Percentiles rank a stretch among this genome's conserved stretches.
phyloP scores from a whole-genome alignment of 805 yeast species.

The Monosporozyma aquatica region DNA sequence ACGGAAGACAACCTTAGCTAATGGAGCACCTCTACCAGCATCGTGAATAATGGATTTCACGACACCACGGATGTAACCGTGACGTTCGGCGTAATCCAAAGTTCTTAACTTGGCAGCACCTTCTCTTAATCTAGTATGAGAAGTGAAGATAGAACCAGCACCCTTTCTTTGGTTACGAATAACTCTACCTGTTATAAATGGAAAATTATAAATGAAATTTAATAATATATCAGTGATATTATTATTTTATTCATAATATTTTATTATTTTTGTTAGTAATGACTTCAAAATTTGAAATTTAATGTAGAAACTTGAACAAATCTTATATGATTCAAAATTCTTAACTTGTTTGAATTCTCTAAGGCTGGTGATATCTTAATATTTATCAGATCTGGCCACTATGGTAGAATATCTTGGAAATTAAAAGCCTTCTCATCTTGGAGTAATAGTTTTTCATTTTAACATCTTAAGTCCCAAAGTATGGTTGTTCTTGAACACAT shows the following conservation, averaged over 20 bases:
- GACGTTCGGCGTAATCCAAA: slow-evolving; percentile 98
- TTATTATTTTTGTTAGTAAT: too few species aligned
- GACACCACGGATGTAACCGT: slow-evolving; percentile 99
- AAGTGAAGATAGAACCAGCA: slow-evolving; percentile 99
- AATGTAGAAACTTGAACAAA: too few species aligned
- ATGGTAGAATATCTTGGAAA: too few species aligned
- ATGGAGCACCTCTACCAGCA: slow-evolving; percentile 99
- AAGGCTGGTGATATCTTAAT: too few species aligned
- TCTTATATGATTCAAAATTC: too few species aligned
- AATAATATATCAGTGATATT: neutral
- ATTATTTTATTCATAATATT: neutral
- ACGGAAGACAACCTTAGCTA: slow-evolving; percentile 97
- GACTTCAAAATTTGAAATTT: too few species aligned
- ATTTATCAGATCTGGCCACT: too few species aligned
- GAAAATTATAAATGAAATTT: slow-evolving; percentile 2
- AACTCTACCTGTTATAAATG: slow-evolving; percentile 93
- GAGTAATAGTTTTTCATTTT: too few species aligned
- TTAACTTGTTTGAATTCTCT: too few species aligned
- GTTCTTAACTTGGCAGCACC: slow-evolving; percentile 99
- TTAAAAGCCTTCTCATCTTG: too few species aligned
- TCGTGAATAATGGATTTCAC: slow-evolving; percentile 98
- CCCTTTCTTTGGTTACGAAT: slow-evolving; percentile 99
- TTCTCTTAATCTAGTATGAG: slow-evolving; percentile 99
- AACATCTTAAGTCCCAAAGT: too few species aligned
- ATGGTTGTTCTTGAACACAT: too few species aligned